Base-by-base conservation (phyloP, 2,329 filamentous ascomycete species). In the Epichloe hybrida region DNA sequence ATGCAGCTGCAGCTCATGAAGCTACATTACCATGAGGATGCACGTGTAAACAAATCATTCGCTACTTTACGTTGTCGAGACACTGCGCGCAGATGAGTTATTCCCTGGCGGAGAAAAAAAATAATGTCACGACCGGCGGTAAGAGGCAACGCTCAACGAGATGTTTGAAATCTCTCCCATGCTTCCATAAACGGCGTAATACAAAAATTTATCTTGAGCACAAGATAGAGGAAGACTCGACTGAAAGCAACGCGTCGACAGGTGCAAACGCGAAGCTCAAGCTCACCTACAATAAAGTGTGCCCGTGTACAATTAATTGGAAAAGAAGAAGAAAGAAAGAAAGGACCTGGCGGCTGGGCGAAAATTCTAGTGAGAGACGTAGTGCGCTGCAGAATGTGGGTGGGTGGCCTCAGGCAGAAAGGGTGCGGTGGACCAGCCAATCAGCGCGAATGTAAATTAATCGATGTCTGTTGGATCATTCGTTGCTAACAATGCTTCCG, bases 1-100 rank as follows among this genome's bases (percentile, higher is more conserved):
- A 72, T 97, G 93, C 66, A 95, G 88, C 64, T 98, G 93, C 69
- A 95, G 88, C 64, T 96, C 91, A 23, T 95, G 53, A 21, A 37
- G n/a, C 11, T 20, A 15, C 6, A 37, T 48, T 12, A 39, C 27
- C 27, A 27, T 27, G 3, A n/a, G 5, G 34, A 40, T 45, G 39
- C 46, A 50, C n/a, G 17, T 35, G 12, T 27, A 17, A n/a, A 23
- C 3, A 27, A 31, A 20, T 37, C 11, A n/a, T 17, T n/a, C 13
- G 23, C 12, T n/a, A 38, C 12, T 3, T 45, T n/a, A 23, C 12
- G 12, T 5, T 42, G 11, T 3, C 27, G 11, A 31, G 8, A 31
- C 8, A 31, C 27, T 31, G 27, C 27, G 27, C 27, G 27, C 27
- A 31, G 8, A 31, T 31, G 27, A 31, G 4, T 9, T 31, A 31